A percentile compares a stretch with the other conserved stretches of the same genome.
Evolutionary conservation across 768 basidiomycete genomes (phyloP).

Genomic region (Coprinopsis strossmayeri): DNA sequence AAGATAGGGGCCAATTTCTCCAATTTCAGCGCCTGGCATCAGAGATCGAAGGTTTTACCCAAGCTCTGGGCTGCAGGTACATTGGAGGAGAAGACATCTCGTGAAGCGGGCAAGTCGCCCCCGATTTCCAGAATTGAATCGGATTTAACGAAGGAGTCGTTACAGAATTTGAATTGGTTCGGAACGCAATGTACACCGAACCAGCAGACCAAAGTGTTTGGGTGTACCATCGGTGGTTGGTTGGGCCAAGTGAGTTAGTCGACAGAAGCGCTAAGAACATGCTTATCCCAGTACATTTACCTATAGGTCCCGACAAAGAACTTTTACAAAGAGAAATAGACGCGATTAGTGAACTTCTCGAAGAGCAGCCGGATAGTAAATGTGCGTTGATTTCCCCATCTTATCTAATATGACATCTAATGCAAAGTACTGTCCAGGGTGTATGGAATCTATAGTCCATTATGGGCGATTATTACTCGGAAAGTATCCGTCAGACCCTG

Average conservation of each 20-base stretch:
- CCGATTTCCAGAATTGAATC: not conserved
- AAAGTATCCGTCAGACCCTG: slow-evolving; percentile 30
- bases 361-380: slow-evolving; percentile 89
- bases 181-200: slow-evolving; percentile 94
- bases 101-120: slow-evolving; percentile 57
- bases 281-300: not conserved
- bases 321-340: slow-evolving; percentile 69
- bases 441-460: slow-evolving; percentile 85
- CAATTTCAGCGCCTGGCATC: slow-evolving; percentile 99
- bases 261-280: slow-evolving; percentile 4
- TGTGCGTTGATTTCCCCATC: slow-evolving; percentile 45
- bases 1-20: slow-evolving; percentile 95
- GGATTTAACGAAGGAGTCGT: not conserved
- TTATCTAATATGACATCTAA: not conserved
- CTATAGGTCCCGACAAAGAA: slow-evolving; percentile 48
- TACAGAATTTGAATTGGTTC: slow-evolving; percentile 86
- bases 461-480: slow-evolving; percentile 70
- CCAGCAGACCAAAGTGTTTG: slow-evolving; percentile 95
- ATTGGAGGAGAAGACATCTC: slow-evolving; percentile 45
- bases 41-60: slow-evolving; percentile 76
- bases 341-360: slow-evolving; percentile 75
- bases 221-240: slow-evolving; percentile 98
- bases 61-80: slow-evolving; percentile 58
- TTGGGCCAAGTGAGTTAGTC: slow-evolving; percentile 58
- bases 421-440: slow-evolving; percentile 53